Base-by-base conservation (phyloP, 2,329 filamentous ascomycete genomes). In the Exophiala sp. region DNA sequence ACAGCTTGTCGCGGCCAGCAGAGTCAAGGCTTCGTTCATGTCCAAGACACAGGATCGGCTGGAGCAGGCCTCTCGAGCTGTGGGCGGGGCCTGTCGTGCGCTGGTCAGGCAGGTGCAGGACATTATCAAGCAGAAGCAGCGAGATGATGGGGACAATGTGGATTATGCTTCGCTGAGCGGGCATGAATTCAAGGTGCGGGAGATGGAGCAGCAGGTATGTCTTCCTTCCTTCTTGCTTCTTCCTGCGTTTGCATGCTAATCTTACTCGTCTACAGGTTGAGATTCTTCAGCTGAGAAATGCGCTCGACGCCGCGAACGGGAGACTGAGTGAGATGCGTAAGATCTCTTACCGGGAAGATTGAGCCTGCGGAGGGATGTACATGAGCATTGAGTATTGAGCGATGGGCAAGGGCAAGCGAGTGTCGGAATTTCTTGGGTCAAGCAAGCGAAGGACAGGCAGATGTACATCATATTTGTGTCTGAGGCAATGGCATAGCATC, bases 171-270 rank as follows among this genome's bases (percentile, higher is more conserved):
- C 91, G 75, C 77, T 99, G 43, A 91, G 89, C 58, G 85, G 87
- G 32, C 92, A 96, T 72, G 94, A 99, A 75, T 97, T 99, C 79
- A 99, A 99, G 81, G 91, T 96, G 47, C 83, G 87, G 65, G 91
- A 99, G 76, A 99, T 99, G 94, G 94, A 99, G 76, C 94, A 99
- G 70, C 94, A 99, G 88, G 91, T 96, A 79, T 65, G 81, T 79
- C 11, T 12, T 41, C 3, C 9, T 48, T 47, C 20, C 12, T 10
- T 16, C 24, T 11, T 42, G 58, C 65, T 56, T 65, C 43, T 10
- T 43, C 18, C 32, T 8, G 21, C 49, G 50, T 53, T 46, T 62
- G 62, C 62, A 29, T 32, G 14, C 45, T 56, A 32, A 48, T 8
- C 24, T 38, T 5, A 49, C 36, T 40, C 16, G 40, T 50, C 50